A percentile compares a stretch with the other conserved stretches of the same genome.
Evolutionary conservation across 1,139 yeast genomes (phyloP).

Genomic region (Debaryomyces singareniensis): DNA sequence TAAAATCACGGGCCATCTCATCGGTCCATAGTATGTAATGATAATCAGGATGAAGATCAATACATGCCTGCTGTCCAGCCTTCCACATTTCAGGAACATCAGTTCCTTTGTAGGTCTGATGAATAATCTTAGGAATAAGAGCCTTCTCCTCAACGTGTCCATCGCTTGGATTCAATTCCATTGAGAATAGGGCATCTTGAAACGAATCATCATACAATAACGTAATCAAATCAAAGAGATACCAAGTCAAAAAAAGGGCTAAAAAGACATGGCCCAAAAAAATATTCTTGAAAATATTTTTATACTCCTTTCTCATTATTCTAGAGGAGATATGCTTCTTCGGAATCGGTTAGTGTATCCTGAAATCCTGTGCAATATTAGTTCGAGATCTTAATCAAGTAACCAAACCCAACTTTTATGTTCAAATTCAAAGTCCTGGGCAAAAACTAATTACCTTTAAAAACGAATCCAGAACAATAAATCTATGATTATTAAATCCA

Average conservation of each 20-base stretch:
- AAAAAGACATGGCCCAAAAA: conserved; percentile 52
- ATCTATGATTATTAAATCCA: too few relatives aligned
- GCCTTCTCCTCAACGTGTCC: conserved; percentile 37
- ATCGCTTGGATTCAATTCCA: conserved; percentile 49
- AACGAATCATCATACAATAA: conserved; percentile 67
- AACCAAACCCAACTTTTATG: too few relatives aligned
- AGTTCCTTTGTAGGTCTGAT: conserved; percentile 81
- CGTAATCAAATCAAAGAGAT: conserved; percentile 69
- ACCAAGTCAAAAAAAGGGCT: conserved; percentile 51
- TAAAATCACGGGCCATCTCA: conserved; percentile 71
- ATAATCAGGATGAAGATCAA: conserved; percentile 78
- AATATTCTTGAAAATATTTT: conserved; percentile 51
- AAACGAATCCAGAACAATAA: too few relatives aligned
- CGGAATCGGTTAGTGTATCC: too few relatives aligned
- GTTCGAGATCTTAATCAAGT: too few relatives aligned
- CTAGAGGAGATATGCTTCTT: background rate
- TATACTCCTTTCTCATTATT: conserved; percentile 52
- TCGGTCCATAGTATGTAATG: conserved; percentile 91
- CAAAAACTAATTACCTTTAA: too few relatives aligned
- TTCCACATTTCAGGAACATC: conserved; percentile 78
- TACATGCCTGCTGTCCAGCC: conserved; percentile 69
- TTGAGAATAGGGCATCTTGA: conserved; percentile 53
- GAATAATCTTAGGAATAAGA: conserved; percentile 82
- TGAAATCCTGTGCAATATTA: too few relatives aligned
- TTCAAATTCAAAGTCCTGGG: too few relatives aligned